Percentiles rank a stretch among this genome's conserved stretches.
phyloP scores from a whole-genome alignment of 805 yeast genomes.

The Yarrowia deformans region DNA sequence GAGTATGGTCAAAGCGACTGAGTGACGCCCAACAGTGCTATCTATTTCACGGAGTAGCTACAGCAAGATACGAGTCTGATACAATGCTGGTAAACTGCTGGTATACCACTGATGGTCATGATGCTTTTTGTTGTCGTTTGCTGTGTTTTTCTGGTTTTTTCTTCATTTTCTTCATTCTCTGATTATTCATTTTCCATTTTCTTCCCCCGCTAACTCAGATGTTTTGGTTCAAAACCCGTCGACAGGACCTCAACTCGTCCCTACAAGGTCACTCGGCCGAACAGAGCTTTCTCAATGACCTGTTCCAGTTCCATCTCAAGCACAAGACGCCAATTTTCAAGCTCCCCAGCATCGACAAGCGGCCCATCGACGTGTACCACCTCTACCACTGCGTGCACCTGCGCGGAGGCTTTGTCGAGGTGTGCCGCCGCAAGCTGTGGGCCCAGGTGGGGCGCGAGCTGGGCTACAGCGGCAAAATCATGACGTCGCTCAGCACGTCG shows the following conservation, averaged over 20 bases:
- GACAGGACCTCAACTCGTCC: conserved; percentile 57
- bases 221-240: conserved; percentile 59
- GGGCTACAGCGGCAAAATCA: conserved; percentile 74
- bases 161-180: not conserved
- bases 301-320: conserved; percentile 55
- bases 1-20: too few relatives aligned
- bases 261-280: conserved; percentile 55
- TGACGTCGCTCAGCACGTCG: conserved; percentile 74
- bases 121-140: not conserved
- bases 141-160: not conserved
- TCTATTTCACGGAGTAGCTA: too few relatives aligned
- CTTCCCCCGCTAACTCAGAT: conserved; percentile 25
- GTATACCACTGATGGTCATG: too few relatives aligned
- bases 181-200: too few relatives aligned
- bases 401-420: conserved; percentile 71
- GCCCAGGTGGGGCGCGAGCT: conserved; percentile 82
- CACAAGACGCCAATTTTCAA: conserved; percentile 51
- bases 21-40: too few relatives aligned
- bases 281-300: conserved; percentile 57
- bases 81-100: too few relatives aligned
- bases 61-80: too few relatives aligned
- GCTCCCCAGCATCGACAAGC: conserved; percentile 70
- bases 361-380: conserved; percentile 69
- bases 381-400: conserved; percentile 63
- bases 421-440: conserved; percentile 75